phyloP scores from a whole-genome alignment of 306 rosid genomes.

The Lathyrus tuberosus region DNA sequence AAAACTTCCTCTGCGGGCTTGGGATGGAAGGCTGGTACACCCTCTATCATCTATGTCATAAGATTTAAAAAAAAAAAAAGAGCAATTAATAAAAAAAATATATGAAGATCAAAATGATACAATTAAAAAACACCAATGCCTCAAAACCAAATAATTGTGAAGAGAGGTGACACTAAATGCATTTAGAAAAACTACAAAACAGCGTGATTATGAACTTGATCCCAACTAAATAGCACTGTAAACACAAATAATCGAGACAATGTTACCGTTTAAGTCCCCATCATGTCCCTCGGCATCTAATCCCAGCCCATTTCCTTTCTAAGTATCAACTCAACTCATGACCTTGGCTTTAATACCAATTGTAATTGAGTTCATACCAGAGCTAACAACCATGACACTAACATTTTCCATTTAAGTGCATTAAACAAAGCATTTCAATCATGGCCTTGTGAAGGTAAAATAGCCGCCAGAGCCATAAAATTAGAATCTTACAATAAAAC shows the following conservation, averaged over 20 bases:
- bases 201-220: constrained; percentile 22
- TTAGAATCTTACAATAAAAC: constrained; percentile 25
- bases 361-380: constrained; percentile 4
- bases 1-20: constrained; percentile 70
- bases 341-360: constrained; percentile 12
- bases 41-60: constrained; percentile 83
- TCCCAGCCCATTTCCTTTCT: not conserved
- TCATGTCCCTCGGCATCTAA: constrained; percentile 1
- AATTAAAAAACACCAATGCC: constrained; percentile 26
- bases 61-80: not conserved
- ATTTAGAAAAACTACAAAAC: constrained; percentile 18
- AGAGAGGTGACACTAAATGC: constrained; percentile 2
- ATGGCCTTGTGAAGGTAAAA: constrained; percentile 28
- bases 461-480: constrained; percentile 15
- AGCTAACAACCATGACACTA: constrained; percentile 1
- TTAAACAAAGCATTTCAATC: constrained; percentile 2
- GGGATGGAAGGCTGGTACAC: constrained; percentile 71
- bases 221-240: constrained; percentile 12
- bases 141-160: constrained; percentile 4
- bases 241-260: constrained; percentile 14
- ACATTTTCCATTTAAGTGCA: constrained; percentile 19
- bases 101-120: constrained; percentile 9
- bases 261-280: not conserved
- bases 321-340: constrained; percentile 31
- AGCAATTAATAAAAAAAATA: constrained; percentile 6